Evolutionary conservation across 2,329 filamentous ascomycete genomes (phyloP).

Genomic region (Ophiostoma sp.): DNA sequence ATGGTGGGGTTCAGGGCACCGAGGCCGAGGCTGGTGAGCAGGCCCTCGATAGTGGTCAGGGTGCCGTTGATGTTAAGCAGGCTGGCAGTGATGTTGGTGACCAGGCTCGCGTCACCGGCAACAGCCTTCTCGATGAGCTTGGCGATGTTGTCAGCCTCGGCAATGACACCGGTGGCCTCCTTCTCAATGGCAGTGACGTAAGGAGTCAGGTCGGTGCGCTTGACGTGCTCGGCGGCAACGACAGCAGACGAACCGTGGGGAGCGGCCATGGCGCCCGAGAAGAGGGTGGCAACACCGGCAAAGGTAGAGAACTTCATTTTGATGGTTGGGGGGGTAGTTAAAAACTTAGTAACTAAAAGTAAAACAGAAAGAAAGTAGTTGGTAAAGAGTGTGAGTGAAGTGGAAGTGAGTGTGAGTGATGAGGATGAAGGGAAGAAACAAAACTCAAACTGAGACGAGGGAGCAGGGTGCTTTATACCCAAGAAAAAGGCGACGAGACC

Average conservation of each 20-base stretch:
- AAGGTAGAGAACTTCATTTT: conserved; percentile 26
- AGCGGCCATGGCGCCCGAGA: conserved; percentile 20
- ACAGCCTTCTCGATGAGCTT: not conserved
- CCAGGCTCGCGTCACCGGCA: not conserved
- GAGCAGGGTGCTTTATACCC: conserved; percentile 4
- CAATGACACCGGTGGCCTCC: not conserved
- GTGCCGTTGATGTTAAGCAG: conserved; percentile 10
- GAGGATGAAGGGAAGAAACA: conserved; percentile 16
- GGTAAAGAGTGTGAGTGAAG: conserved; percentile 4
- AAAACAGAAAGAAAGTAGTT: not conserved
- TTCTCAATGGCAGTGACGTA: not conserved
- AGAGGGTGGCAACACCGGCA: conserved; percentile 17
- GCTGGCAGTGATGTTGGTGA: conserved; percentile 12
- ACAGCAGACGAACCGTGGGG: conserved; percentile 11
- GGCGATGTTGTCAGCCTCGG: not conserved
- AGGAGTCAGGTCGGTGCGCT: conserved; percentile 13
- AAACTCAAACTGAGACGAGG: not conserved
- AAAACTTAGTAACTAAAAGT: not conserved
- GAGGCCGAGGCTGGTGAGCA: conserved; percentile 15
- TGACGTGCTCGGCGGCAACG: not conserved
- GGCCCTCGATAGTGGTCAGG: not conserved
- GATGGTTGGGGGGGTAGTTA: not conserved
- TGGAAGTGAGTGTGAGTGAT: conserved; percentile 16
- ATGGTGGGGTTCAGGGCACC: not conserved
- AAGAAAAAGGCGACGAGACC: not conserved